These are phyloP conservation scores for Cupressus sempervirens DNA, from an alignment of 75 land plant genomes.

Conservation along the genomic window DNA sequence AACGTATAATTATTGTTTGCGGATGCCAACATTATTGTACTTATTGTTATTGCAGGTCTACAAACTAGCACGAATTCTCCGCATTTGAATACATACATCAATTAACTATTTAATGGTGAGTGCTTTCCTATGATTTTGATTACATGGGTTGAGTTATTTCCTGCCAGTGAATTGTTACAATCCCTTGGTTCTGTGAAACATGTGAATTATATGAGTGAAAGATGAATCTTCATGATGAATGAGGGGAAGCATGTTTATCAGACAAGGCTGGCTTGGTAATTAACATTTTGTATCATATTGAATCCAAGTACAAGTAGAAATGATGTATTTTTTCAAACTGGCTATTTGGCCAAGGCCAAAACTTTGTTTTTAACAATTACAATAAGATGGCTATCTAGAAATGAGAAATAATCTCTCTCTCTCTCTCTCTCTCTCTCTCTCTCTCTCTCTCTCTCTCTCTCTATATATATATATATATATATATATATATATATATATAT, in stretches of 20 bases:
- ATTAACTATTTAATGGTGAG: not conserved
- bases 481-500: no score
- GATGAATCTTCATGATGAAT: not conserved
- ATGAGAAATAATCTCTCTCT: not conserved
- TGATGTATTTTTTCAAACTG: not conserved
- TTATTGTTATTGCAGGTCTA: slow-evolving; percentile 15
- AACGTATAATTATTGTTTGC: not conserved
- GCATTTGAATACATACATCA: not conserved
- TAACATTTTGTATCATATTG: slow-evolving; percentile 2
- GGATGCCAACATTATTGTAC: not conserved
- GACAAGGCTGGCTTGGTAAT: not conserved
- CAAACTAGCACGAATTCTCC: slow-evolving; percentile 17
- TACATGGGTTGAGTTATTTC: not conserved
- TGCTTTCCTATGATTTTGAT: not conserved
- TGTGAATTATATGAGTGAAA: not conserved
- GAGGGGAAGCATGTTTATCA: not conserved
- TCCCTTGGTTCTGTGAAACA: not conserved
- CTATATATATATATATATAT: no score
- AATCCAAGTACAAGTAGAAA: not conserved
- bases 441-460: no score
- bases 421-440: no score
- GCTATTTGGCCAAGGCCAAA: not conserved
- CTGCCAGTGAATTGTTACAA: not conserved
- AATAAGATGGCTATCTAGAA: not conserved
- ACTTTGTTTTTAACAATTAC: not conserved